A percentile compares a stretch with the other conserved stretches of the same genome.
These are phyloP conservation scores for Berkeleyomyces rouxiae DNA, from an alignment of 2,329 filamentous ascomycete species.

Conservation along the genomic window DNA sequence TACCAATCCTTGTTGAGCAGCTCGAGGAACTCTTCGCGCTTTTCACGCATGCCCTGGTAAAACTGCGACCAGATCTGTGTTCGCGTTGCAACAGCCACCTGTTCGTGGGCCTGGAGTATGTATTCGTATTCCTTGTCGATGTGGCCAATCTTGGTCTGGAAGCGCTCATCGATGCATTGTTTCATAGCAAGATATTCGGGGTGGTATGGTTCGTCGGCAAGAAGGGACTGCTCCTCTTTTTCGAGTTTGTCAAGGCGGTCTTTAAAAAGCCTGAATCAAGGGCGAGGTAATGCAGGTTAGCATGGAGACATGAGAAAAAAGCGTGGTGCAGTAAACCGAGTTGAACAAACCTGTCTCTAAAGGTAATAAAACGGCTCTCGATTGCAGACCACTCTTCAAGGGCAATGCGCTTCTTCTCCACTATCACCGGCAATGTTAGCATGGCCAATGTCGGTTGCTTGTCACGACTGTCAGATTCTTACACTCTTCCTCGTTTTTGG, in stretches of 20 bases:
- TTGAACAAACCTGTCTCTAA: conserved; percentile 53
- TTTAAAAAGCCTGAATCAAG: conserved; percentile 53
- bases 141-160: conserved; percentile 62
- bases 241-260: conserved; percentile 75
- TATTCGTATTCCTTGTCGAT: conserved; percentile 59
- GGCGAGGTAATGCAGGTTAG: conserved; percentile 17
- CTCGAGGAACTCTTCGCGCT: conserved; percentile 64
- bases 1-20: conserved; percentile 80
- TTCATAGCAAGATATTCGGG: conserved; percentile 85
- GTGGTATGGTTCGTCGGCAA: conserved; percentile 52
- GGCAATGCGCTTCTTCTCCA: conserved; percentile 61
- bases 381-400: conserved; percentile 65
- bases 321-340: background rate
- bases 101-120: conserved; percentile 55
- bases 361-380: conserved; percentile 74
- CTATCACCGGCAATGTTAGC: conserved; percentile 28
- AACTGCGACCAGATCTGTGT: conserved; percentile 81
- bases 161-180: conserved; percentile 65
- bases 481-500: conserved; percentile 50
- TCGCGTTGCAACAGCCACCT: conserved; percentile 61
- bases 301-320: background rate
- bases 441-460: background rate
- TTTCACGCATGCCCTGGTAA: conserved; percentile 70
- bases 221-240: conserved; percentile 45
- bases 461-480: conserved; percentile 21